Percentiles rank a stretch among this genome's conserved stretches.
Conservation (phyloP, 352 stramenopile species). For the Phytophthora sp. region DNA sequence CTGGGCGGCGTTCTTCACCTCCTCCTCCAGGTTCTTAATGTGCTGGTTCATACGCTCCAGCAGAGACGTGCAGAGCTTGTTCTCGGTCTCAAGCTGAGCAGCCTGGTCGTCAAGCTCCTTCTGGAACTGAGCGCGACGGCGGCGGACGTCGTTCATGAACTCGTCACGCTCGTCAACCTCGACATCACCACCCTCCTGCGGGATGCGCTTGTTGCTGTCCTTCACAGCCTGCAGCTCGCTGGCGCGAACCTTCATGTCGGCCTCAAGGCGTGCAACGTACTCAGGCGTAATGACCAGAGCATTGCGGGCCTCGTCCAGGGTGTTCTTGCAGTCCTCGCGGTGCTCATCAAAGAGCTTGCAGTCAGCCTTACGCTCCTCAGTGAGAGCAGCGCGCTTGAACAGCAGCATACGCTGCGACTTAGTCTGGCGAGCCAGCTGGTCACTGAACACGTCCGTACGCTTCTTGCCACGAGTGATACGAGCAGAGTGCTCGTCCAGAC, state of each 20-base stretch:
- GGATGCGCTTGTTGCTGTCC: conserved; percentile 87
- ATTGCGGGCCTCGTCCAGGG: conserved; percentile 74
- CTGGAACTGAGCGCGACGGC: conserved; percentile 81
- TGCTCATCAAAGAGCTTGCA: conserved; percentile 84
- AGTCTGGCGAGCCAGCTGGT: conserved; percentile 79
- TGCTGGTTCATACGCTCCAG: conserved; percentile 86
- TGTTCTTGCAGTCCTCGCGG: conserved; percentile 83
- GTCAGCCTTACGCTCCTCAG: conserved; percentile 85
- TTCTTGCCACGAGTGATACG: conserved; percentile 84
- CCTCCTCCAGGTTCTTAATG: conserved; percentile 78
- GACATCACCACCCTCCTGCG: conserved; percentile 71
- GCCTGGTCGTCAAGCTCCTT: conserved; percentile 84
- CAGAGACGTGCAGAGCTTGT: conserved; percentile 79
- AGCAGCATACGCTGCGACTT: conserved; percentile 88
- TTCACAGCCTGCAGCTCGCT: conserved; percentile 77
- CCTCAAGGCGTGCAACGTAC: conserved; percentile 84
- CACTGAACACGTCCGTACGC: conserved; percentile 81
- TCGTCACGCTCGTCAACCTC: conserved; percentile 85
- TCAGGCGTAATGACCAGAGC: conserved; percentile 80
- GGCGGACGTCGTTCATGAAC: conserved; percentile 90
- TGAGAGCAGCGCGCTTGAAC: conserved; percentile 86
- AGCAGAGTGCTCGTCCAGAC: conserved; percentile 69
- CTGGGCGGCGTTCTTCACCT: conserved; percentile 74
- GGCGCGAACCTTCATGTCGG: conserved; percentile 85
- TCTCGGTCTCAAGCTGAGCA: conserved; percentile 75